Percentiles rank a stretch among this genome's conserved stretches.
phyloP scores from a whole-genome alignment of 1,139 yeast species.

The Kurtzmaniella quercitrusa region DNA sequence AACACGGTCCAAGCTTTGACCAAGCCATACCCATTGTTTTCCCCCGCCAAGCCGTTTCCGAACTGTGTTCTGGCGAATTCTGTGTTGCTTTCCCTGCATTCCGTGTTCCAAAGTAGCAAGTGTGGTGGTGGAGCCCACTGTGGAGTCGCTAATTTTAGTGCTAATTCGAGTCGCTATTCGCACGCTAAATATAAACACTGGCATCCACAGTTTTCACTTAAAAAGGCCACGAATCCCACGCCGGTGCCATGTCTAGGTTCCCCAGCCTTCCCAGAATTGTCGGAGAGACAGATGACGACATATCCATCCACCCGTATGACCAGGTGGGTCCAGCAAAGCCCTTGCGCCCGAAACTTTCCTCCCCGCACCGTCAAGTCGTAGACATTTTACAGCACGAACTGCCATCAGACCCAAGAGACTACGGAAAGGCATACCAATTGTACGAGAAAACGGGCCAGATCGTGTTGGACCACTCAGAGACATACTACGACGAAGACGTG shows the following conservation, averaged over 20 bases:
- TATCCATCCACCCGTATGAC: constrained; percentile 36
- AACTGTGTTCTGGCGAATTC: no score
- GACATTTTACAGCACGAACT: constrained; percentile 11
- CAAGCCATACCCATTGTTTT: background rate
- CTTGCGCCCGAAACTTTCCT: constrained; percentile 11
- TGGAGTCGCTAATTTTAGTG: no score
- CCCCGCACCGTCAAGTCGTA: constrained; percentile 13
- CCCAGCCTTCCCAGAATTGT: constrained; percentile 33
- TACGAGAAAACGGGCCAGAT: constrained; percentile 11
- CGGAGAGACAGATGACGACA: constrained; percentile 44
- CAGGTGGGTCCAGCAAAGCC: constrained; percentile 40
- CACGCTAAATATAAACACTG: background rate
- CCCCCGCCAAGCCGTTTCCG: no score
- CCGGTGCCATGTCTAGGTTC: constrained; percentile 12
- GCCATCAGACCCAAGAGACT: constrained; percentile 6
- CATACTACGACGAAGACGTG: constrained; percentile 5
- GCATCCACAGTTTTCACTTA: background rate
- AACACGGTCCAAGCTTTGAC: background rate
- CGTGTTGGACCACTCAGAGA: constrained; percentile 1
- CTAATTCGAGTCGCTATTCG: background rate
- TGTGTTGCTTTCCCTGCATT: no score
- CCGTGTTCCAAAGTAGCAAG: no score
- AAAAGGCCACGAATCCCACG: background rate
- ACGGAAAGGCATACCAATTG: constrained; percentile 14
- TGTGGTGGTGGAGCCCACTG: no score